phyloP scores from a whole-genome alignment of 108 stramenopile genomes.

The Discostella pseudostelligera region DNA sequence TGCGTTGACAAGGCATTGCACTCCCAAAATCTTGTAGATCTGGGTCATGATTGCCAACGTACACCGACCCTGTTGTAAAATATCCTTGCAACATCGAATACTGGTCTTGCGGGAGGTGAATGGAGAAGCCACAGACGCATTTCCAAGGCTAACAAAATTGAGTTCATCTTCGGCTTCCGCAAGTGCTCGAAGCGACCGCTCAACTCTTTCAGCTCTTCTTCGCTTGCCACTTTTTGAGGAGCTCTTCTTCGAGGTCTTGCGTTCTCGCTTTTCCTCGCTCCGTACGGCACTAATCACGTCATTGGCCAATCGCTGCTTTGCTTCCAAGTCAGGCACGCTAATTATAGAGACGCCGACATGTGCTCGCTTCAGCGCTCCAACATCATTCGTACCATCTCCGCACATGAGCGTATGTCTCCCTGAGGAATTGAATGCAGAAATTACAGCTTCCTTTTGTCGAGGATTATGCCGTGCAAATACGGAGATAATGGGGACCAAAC shows the following conservation, averaged over 20 bases:
- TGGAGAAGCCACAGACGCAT: slow-evolving; percentile 97
- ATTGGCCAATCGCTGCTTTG: slow-evolving; percentile 66
- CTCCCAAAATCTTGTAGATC: slow-evolving; percentile 95
- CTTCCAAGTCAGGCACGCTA: slow-evolving; percentile 90
- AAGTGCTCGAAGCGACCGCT: slow-evolving; percentile 58
- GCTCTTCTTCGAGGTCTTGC: slow-evolving; percentile 30
- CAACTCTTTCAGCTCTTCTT: slow-evolving; percentile 26
- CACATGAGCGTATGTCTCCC: slow-evolving; percentile 93
- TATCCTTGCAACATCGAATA: slow-evolving; percentile 80
- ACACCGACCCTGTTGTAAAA: slow-evolving; percentile 94
- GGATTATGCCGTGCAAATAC: slow-evolving; percentile 97
- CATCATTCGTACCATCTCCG: slow-evolving; percentile 98
- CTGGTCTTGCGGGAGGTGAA: slow-evolving; percentile 91
- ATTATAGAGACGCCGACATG: slow-evolving; percentile 97
- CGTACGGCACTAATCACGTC: slow-evolving; percentile 49
- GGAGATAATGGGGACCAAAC: slow-evolving; percentile 70
- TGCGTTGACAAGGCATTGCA: slow-evolving; percentile 96
- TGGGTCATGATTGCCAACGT: slow-evolving; percentile 93
- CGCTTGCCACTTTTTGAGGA: slow-evolving; percentile 25
- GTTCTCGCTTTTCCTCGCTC: slow-evolving; percentile 49
- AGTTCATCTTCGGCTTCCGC: slow-evolving; percentile 83
- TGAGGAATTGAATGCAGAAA: slow-evolving; percentile 87
- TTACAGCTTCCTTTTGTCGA: slow-evolving; percentile 92
- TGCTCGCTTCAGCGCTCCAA: slow-evolving; percentile 90
- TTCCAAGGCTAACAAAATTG: slow-evolving; percentile 80